A percentile compares a stretch with the other conserved stretches of the same genome.
phyloP scores from a whole-genome alignment of 331 rosid species.

The Cydonia oblonga region DNA sequence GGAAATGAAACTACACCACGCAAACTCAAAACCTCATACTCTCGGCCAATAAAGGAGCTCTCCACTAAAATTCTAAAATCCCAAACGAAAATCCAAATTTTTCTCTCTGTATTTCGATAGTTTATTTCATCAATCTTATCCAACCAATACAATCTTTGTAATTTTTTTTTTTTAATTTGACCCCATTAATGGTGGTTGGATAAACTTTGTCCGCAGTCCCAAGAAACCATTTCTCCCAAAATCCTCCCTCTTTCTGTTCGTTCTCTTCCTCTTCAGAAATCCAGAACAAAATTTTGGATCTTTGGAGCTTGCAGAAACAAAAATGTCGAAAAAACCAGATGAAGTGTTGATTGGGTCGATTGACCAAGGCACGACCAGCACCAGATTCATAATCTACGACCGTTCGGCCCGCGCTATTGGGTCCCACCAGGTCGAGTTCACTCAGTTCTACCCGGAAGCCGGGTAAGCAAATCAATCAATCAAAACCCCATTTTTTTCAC shows the following conservation, averaged over 20 bases:
- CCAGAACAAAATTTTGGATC: background rate
- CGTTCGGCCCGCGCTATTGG: conserved; percentile 29
- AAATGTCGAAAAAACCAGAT: background rate
- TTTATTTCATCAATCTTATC: background rate
- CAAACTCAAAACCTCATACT: background rate
- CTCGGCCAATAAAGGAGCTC: background rate
- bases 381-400: conserved; percentile 74
- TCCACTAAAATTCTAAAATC: background rate
- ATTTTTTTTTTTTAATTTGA: background rate
- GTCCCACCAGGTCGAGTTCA: conserved; percentile 84
- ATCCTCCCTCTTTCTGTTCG: background rate
- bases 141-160: background rate
- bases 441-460: conserved; percentile 74
- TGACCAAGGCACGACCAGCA: conserved; percentile 88
- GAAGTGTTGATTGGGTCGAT: conserved; percentile 50
- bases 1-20: background rate
- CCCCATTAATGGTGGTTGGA: background rate
- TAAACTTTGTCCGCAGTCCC: background rate
- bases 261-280: background rate
- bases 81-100: background rate
- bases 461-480: conserved; percentile 39
- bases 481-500: background rate
- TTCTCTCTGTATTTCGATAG: background rate
- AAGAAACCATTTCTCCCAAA: background rate
- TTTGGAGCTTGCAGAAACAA: background rate